Conservation (phyloP, 306 rosid species). For the Astragalus membranaceus region DNA sequence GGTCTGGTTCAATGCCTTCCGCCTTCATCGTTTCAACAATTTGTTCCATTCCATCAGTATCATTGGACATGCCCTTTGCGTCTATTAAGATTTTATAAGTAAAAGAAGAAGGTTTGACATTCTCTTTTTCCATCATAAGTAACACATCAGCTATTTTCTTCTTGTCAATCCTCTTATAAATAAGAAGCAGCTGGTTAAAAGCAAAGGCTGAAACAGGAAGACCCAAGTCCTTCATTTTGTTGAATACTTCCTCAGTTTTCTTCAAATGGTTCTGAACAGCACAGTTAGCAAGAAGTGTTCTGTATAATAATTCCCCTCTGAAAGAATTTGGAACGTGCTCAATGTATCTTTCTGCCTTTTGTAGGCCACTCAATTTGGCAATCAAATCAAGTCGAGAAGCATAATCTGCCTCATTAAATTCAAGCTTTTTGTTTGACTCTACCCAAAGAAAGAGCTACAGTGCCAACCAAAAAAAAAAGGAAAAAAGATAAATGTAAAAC, state of each 20-base stretch:
- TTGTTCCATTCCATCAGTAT: slow-evolving; percentile 70
- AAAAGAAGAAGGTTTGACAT: slow-evolving; percentile 50
- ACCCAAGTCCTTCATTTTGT: slow-evolving; percentile 67
- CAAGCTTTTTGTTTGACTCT: slow-evolving; percentile 48
- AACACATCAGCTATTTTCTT: slow-evolving; percentile 64
- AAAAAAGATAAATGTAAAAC: background rate
- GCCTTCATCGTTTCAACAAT: slow-evolving; percentile 65
- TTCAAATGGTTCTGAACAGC: slow-evolving; percentile 31
- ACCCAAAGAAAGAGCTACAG: slow-evolving; percentile 81
- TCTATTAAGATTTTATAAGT: slow-evolving; percentile 61
- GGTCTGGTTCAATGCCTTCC: slow-evolving; percentile 57
- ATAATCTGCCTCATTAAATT: slow-evolving; percentile 56
- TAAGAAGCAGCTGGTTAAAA: slow-evolving; percentile 67
- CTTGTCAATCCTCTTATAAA: slow-evolving; percentile 66
- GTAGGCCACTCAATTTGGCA: slow-evolving; percentile 59
- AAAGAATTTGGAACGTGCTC: slow-evolving; percentile 59
- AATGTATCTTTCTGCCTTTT: slow-evolving; percentile 53
- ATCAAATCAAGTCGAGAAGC: slow-evolving; percentile 69
- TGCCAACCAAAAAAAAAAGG: slow-evolving; percentile 1
- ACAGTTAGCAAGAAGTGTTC: slow-evolving; percentile 53
- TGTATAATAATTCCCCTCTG: slow-evolving; percentile 56
- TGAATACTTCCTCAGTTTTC: slow-evolving; percentile 60
- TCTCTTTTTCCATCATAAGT: slow-evolving; percentile 71
- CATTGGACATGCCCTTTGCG: slow-evolving; percentile 49
- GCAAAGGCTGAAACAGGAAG: slow-evolving; percentile 56